A percentile compares a stretch with the other conserved stretches of the same genome.
These are phyloP conservation scores for Extremus antarcticus DNA, from an alignment of 495 filamentous ascomycete genomes.

Conservation along the genomic window DNA sequence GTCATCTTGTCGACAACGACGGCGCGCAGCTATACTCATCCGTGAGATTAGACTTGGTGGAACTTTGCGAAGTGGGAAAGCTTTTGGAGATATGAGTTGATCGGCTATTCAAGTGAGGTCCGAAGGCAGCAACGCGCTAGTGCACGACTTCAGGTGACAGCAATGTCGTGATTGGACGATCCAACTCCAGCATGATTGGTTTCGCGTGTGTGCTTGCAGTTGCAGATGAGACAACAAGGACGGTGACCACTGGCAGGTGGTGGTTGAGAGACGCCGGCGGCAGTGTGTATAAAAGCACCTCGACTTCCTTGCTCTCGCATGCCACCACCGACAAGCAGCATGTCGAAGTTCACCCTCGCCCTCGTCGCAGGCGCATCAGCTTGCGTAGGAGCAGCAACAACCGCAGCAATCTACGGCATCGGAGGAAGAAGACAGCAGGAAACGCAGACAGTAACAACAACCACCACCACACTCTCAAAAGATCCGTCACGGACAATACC, in stretches of 20 bases:
- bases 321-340: conserved; percentile 13
- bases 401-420: conserved; percentile 64
- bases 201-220: neutral
- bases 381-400: conserved; percentile 75
- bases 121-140: neutral
- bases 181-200: neutral
- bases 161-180: no score
- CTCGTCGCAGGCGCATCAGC: conserved; percentile 83
- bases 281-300: neutral
- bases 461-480: conserved; percentile 16
- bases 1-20: neutral
- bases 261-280: neutral
- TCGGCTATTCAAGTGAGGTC: no score
- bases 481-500: conserved; percentile 24
- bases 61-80: no score
- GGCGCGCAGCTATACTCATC: no score
- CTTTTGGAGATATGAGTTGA: no score
- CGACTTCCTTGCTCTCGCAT: conserved; percentile 1
- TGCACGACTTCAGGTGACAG: no score
- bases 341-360: conserved; percentile 54
- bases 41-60: no score
- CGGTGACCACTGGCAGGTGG: neutral
- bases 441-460: conserved; percentile 33
- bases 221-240: neutral
- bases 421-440: conserved; percentile 35